Base-by-base conservation (phyloP, 257 asterid genomes). In the Nicotiana attenuata region DNA sequence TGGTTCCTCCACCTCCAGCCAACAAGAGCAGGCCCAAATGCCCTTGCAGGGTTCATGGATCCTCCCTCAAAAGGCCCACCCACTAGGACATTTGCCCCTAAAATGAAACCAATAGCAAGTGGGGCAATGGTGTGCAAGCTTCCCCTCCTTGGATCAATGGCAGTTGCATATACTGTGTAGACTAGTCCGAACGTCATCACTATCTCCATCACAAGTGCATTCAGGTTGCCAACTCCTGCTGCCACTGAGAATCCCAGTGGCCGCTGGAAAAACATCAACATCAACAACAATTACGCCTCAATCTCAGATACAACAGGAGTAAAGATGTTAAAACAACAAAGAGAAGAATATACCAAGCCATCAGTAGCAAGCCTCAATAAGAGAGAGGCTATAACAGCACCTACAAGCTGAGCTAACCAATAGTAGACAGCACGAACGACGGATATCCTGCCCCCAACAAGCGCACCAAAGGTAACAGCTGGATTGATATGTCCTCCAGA, bases 1-100 rank as follows among this genome's bases (percentile, higher is more conserved):
- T 96, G 98, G 87, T 92, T 24, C 59, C 71, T 85, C 99, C 99
- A 96, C 81, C 98, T 89, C 98, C 99, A 96, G 0, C 99, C 99
- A 41, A 94, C 97, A 17, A 96, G 61, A 0, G 99, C 97, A 0
- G 98, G 99, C 7, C 98, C 99, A 15, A 96, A 96, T 0, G 99
- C 98, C 73, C 98, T 83, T 0, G 99, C 99, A 0, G 98, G 99
- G 85, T 96, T 96, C 98, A 94, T 94, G 0, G 98, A 76, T 3
- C 97, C 98, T 2, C 98, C 99, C 1, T 88, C 92, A 20, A 92
- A 96, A 1, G 99, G 99, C 19, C 97, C 99, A 4, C 99, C 99
- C 3, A 93, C 98, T 2, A 96, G 87, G 17, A 87, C 65, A 80
- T 94, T 94, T 3, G 99, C 98, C 31, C 97, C 99, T 3, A 94